phyloP scores from a whole-genome alignment of 208 protist genomes.

The Trypanosoma boissoni region DNA sequence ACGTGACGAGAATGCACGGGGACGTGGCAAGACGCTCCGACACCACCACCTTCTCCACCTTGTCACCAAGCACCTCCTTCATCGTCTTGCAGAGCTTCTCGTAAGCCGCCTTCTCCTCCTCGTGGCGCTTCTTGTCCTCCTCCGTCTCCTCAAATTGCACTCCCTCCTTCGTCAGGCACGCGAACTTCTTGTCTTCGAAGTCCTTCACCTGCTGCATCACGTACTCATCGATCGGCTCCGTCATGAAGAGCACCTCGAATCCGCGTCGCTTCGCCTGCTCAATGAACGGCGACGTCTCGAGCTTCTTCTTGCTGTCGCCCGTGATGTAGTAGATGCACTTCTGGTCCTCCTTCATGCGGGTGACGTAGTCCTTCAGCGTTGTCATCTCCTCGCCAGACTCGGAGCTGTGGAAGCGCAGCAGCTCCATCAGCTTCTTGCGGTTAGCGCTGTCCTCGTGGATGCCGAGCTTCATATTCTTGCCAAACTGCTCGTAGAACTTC shows the following conservation, averaged over 20 bases:
- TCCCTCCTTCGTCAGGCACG: constrained; percentile 99
- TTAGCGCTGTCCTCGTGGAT: constrained; percentile 97
- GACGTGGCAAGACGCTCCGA: constrained; percentile 94
- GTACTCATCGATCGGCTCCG: constrained; percentile 99
- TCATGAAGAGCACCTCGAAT: constrained; percentile 97
- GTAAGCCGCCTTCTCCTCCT: constrained; percentile 93
- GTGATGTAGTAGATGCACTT: constrained; percentile 99
- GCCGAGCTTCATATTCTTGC: constrained; percentile 98
- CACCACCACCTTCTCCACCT: constrained; percentile 98
- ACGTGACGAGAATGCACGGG: constrained; percentile 98
- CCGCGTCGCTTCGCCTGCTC: constrained; percentile 92
- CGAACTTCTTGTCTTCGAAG: constrained; percentile 98
- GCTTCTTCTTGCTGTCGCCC: constrained; percentile 90
- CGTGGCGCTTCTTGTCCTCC: constrained; percentile 96
- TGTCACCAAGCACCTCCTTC: constrained; percentile 99
- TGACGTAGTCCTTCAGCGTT: constrained; percentile 96
- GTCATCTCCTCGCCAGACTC: constrained; percentile 90
- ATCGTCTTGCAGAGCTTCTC: constrained; percentile 96
- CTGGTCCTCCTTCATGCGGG: constrained; percentile 96
- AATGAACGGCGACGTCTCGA: constrained; percentile 95
- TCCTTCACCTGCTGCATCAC: constrained; percentile 97
- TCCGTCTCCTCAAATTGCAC: constrained; percentile 96
- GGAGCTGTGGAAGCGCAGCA: constrained; percentile 94
- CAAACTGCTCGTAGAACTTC: constrained; percentile 98
- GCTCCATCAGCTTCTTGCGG: constrained; percentile 92